These are phyloP conservation scores for Nevesoporus exiguus DNA, from an alignment of 768 basidiomycete species.

Conservation along the genomic window DNA sequence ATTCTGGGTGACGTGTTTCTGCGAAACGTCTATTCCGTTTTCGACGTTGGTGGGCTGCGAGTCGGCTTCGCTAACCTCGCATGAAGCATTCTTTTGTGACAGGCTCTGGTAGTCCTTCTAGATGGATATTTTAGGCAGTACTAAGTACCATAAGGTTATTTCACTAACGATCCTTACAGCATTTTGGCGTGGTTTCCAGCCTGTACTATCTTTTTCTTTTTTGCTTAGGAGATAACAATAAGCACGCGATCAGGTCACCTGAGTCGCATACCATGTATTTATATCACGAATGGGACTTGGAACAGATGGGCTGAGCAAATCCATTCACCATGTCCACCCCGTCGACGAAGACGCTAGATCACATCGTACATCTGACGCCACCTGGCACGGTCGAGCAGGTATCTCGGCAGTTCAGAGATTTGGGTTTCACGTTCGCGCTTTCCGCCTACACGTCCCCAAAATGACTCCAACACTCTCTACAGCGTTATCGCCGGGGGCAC, in stretches of 20 bases:
- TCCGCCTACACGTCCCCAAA: not conserved
- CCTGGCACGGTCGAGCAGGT: constrained; percentile 52
- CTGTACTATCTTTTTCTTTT: not conserved
- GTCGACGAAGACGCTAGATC: constrained; percentile 52
- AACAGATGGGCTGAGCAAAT: too few species aligned
- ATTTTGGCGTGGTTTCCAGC: not conserved
- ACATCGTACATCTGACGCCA: constrained; percentile 70
- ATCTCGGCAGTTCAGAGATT: constrained; percentile 48
- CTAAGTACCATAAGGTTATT: not conserved
- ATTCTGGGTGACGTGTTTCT: constrained; percentile 41
- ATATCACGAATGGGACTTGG: not conserved
- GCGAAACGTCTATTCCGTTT: constrained; percentile 44
- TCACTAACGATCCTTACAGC: not conserved
- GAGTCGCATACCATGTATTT: not conserved
- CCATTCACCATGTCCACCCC: constrained; percentile 21
- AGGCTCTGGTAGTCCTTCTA: constrained; percentile 1
- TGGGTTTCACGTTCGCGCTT: constrained; percentile 61
- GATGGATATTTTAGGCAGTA: not conserved
- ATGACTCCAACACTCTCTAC: not conserved
- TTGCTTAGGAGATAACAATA: not conserved
- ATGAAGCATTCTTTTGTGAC: constrained; percentile 5
- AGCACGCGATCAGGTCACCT: not conserved
- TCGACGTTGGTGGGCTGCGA: constrained; percentile 37
- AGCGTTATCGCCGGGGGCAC: constrained; percentile 68
- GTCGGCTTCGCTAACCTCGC: constrained; percentile 41